phyloP scores from a whole-genome alignment of 116 monocot species.

The Dioscorea cayenensis region DNA sequence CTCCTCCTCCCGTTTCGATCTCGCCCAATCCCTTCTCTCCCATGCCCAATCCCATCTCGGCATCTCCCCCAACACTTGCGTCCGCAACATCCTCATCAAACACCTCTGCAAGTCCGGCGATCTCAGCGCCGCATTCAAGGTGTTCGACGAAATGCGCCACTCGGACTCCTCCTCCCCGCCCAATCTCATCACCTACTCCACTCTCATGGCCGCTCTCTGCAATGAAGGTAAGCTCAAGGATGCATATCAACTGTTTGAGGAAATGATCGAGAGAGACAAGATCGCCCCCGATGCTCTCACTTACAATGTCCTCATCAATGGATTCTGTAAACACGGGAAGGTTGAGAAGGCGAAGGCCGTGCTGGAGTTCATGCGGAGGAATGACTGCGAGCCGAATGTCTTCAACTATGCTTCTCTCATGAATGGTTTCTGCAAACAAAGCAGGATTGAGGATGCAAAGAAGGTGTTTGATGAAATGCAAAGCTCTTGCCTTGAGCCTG shows the following conservation, averaged over 20 bases:
- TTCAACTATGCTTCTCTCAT: slow-evolving; percentile 81
- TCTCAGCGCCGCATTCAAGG: slow-evolving; percentile 35
- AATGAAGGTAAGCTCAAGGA: slow-evolving; percentile 45
- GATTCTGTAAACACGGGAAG: slow-evolving; percentile 64
- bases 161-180: slow-evolving; percentile 23
- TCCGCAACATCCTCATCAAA: slow-evolving; percentile 78
- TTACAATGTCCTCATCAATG: slow-evolving; percentile 74
- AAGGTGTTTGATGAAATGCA: slow-evolving; percentile 70
- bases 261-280: slow-evolving; percentile 71
- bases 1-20: slow-evolving; percentile 36
- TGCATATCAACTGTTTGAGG: slow-evolving; percentile 82
- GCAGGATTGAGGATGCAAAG: slow-evolving; percentile 46
- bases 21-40: slow-evolving; percentile 31
- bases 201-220: slow-evolving; percentile 63
- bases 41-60: slow-evolving; percentile 13
- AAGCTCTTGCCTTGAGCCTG: slow-evolving; percentile 11
- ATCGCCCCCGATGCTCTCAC: slow-evolving; percentile 62
- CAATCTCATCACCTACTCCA: slow-evolving; percentile 81
- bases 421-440: slow-evolving; percentile 58
- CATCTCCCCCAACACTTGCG: slow-evolving; percentile 48
- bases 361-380: slow-evolving; percentile 70
- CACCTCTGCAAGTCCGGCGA: slow-evolving; percentile 33
- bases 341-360: slow-evolving; percentile 57
- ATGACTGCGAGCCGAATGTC: slow-evolving; percentile 71
- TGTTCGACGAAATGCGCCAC: slow-evolving; percentile 48